These are phyloP conservation scores for Rhynchospora breviuscula DNA, from an alignment of 176 grass and related monocot genomes.

Conservation along the genomic window DNA sequence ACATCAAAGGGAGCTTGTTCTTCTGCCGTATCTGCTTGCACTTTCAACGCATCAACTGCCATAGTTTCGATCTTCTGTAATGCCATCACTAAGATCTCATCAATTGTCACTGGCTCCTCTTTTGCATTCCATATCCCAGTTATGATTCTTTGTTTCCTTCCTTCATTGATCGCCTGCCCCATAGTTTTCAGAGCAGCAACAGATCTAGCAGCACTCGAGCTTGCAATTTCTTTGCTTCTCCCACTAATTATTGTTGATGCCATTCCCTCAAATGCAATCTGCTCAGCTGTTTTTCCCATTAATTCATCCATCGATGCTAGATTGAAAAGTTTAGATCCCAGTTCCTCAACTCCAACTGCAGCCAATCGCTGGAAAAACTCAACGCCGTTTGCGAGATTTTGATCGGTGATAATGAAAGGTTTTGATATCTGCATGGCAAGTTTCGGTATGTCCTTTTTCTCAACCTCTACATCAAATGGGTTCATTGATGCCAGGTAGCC, in stretches of 20 bases:
- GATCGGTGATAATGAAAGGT: slow-evolving; percentile 51
- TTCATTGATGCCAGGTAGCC: slow-evolving; percentile 75
- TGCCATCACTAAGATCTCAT: slow-evolving; percentile 61
- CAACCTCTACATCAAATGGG: slow-evolving; percentile 62
- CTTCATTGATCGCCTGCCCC: slow-evolving; percentile 42
- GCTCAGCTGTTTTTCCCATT: slow-evolving; percentile 82
- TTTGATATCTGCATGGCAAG: slow-evolving; percentile 92
- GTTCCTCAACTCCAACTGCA: slow-evolving; percentile 29
- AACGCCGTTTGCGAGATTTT: slow-evolving; percentile 40
- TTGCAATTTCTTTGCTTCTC: slow-evolving; percentile 54
- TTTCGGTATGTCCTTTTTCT: slow-evolving; percentile 57
- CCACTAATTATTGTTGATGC: slow-evolving; percentile 69
- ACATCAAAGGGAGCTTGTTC: slow-evolving; percentile 72
- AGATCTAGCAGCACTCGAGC: slow-evolving; percentile 50
- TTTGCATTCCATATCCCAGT: slow-evolving; percentile 71
- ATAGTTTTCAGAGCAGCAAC: slow-evolving; percentile 53
- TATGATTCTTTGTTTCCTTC: slow-evolving; percentile 48
- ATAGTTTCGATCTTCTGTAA: slow-evolving; percentile 77
- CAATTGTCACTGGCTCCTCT: slow-evolving; percentile 40
- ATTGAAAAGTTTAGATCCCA: slow-evolving; percentile 32
- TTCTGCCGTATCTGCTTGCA: slow-evolving; percentile 61
- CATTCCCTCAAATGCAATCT: slow-evolving; percentile 90
- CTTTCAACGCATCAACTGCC: slow-evolving; percentile 70
- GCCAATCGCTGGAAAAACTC: slow-evolving; percentile 75
- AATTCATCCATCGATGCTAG: slow-evolving; percentile 62